phyloP scores from a whole-genome alignment of 2,329 filamentous ascomycete species.

The Aspergillus fumigatus region DNA sequence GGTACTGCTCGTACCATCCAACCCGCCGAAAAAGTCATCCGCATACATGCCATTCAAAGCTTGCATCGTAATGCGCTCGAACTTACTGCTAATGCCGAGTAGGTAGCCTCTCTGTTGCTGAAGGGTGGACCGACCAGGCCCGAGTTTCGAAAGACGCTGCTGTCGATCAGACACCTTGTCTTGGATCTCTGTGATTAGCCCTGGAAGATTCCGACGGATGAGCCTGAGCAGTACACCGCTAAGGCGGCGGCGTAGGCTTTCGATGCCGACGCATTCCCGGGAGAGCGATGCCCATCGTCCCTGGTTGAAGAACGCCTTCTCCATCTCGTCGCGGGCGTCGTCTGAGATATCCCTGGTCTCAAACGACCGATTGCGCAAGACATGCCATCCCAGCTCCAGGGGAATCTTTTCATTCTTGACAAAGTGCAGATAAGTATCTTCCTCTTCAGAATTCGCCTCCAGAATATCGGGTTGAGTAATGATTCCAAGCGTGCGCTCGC shows the following conservation, averaged over 20 bases:
- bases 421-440: slow-evolving; percentile 33
- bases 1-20: slow-evolving; percentile 7
- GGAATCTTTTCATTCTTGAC: slow-evolving; percentile 39
- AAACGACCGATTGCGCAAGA: slow-evolving; percentile 42
- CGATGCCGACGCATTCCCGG: slow-evolving; percentile 27
- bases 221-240: slow-evolving; percentile 32
- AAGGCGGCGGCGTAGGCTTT: slow-evolving; percentile 34
- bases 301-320: slow-evolving; percentile 31
- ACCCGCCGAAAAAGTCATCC: slow-evolving; percentile 38
- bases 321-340: slow-evolving; percentile 26
- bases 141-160: slow-evolving; percentile 19
- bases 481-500: slow-evolving; percentile 40
- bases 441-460: slow-evolving; percentile 30
- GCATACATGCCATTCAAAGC: slow-evolving; percentile 40
- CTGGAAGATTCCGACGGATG: slow-evolving; percentile 27
- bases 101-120: slow-evolving; percentile 24
- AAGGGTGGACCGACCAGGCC: slow-evolving; percentile 18
- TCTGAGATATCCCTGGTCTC: slow-evolving; percentile 27
- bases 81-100: slow-evolving; percentile 34
- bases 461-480: slow-evolving; percentile 47
- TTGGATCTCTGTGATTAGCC: slow-evolving; percentile 35
- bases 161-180: slow-evolving; percentile 32
- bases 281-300: slow-evolving; percentile 24
- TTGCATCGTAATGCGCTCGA: slow-evolving; percentile 34
- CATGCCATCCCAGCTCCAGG: slow-evolving; percentile 48